These are phyloP conservation scores for Phytophthora colocasiae DNA, from an alignment of 352 stramenopile species.

Conservation along the genomic window DNA sequence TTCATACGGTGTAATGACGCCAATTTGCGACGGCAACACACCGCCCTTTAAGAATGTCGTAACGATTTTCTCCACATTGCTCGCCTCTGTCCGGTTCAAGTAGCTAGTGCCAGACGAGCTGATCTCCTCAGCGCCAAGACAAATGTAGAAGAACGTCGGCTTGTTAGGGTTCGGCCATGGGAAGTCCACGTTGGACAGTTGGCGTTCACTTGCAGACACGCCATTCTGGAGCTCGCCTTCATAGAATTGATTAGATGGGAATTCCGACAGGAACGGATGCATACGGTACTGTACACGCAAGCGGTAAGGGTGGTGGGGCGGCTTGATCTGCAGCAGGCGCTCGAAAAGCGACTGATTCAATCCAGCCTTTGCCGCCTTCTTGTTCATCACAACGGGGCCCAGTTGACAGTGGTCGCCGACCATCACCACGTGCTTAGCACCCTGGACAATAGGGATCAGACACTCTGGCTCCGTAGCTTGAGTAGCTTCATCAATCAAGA, in stretches of 20 bases:
- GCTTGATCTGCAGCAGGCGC: conserved; percentile 94
- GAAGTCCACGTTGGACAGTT: conserved; percentile 92
- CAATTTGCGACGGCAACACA: conserved; percentile 93
- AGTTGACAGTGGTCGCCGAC: conserved; percentile 99
- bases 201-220: conserved; percentile 95
- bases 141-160: conserved; percentile 99
- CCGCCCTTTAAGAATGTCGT: conserved; percentile 96
- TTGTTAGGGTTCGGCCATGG: conserved; percentile 97
- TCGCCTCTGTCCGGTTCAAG: conserved; percentile 98
- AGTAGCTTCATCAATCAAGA: conserved; percentile 99
- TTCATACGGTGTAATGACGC: conserved; percentile 98
- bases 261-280: conserved; percentile 99
- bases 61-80: conserved; percentile 98
- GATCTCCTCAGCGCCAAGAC: conserved; percentile 97
- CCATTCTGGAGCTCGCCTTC: conserved; percentile 99
- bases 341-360: conserved; percentile 99
- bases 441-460: conserved; percentile 99
- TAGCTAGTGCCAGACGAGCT: conserved; percentile 98
- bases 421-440: conserved; percentile 99
- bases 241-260: conserved; percentile 99
- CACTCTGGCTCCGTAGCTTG: conserved; percentile 99
- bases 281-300: conserved; percentile 99
- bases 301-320: conserved; percentile 93
- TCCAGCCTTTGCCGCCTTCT: conserved; percentile 97
- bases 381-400: conserved; percentile 98